Evolutionary conservation across 345 rosid species (phyloP), one percentile per base, ranked within the genome.

Genomic region (Raphanus sativus): DNA sequence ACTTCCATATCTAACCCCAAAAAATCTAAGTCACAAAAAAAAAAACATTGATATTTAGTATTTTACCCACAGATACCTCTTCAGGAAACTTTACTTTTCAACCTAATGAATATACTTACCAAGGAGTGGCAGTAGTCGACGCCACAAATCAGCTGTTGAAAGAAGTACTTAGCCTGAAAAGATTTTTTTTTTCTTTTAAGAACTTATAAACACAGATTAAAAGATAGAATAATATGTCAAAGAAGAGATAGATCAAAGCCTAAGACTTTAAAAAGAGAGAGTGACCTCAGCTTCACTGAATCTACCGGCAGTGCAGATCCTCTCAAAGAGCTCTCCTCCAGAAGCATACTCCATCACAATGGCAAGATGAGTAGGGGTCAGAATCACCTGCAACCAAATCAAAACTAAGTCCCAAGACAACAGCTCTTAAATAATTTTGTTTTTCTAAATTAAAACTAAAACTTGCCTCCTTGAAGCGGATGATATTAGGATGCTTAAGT

Each of bases 261-360:
- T n/a, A 45, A 30, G 70, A 34, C 2, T 34, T 34, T 34, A 8
- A 1, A 34, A 8, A 34, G 40, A 34, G 40, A 34, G 8, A 34
- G 1, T 38, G 2, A 38, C 42, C 42, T 38, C 97, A 70, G 90
- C 91, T 82, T 91, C 97, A 29, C 97, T 91, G 84, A 91, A 91
- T 75, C 95, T 86, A 11, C 97, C 97, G 13, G 95, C 93, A 83
- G 80, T 89, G 71, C 93, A 91, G 59, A 91, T 91, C 52, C 97
- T 83, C 74, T 89, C 95, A 70, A 91, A 91, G 64, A 89, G 89
- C 76, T 91, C 97, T 24, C 97, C 97, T 13, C 97, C 97, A 56
- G 95, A 86, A 34, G 97, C 97, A 85, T 88, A 91, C 80, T 91
- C 97, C 97, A 91, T 91, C 61, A 85, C 97, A 78, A 91, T 91